A percentile compares a stretch with the other conserved stretches of the same genome.
Conservation (phyloP, 345 rosid genomes). For the Populus simonii region DNA sequence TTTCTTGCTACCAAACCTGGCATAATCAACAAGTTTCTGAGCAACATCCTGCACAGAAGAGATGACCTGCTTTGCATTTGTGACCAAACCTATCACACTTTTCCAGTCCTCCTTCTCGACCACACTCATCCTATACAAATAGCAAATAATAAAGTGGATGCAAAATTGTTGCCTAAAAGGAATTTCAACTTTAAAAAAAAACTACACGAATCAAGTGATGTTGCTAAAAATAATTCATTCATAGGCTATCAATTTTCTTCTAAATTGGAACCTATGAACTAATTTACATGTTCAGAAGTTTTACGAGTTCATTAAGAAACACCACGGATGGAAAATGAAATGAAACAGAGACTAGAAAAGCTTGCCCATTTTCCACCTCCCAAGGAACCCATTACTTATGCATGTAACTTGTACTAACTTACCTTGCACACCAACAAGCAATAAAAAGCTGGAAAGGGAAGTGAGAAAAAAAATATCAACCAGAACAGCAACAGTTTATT, state of each 20-base stretch:
- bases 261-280: neutral
- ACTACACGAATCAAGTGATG: neutral
- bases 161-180: neutral
- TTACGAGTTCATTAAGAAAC: neutral
- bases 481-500: neutral
- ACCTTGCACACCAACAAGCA: neutral
- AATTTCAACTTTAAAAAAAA: neutral
- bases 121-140: constrained; percentile 63
- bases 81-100: constrained; percentile 56
- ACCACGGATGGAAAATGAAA: neutral
- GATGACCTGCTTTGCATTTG: constrained; percentile 83
- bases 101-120: constrained; percentile 87
- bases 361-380: neutral
- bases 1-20: constrained; percentile 54
- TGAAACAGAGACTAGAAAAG: neutral
- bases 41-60: constrained; percentile 86
- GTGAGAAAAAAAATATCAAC: neutral
- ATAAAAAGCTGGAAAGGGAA: neutral
- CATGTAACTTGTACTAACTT: neutral
- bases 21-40: constrained; percentile 74
- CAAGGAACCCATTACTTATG: neutral
- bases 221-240: neutral
- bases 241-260: neutral
- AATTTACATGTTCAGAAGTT: neutral
- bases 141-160: neutral